Evolutionary conservation across 768 basidiomycete genomes (phyloP), one percentile per base, ranked within the genome.

Genomic region (Tylopilus intermedius): DNA sequence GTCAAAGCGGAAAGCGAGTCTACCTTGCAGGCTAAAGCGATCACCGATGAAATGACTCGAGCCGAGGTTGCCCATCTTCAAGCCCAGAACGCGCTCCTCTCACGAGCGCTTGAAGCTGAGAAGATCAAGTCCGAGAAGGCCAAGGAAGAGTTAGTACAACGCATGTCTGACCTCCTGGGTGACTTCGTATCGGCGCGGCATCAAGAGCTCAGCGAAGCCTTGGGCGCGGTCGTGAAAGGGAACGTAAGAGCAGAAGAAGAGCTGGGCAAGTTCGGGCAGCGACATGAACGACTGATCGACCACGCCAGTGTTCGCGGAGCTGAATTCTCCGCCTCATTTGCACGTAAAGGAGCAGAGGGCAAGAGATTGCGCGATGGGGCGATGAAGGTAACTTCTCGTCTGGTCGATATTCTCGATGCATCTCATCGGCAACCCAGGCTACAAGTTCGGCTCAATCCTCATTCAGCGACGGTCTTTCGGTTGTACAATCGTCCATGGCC

Each of bases 121-220:
- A 81, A 80, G 64, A 63, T 66, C 13, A 85, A 82, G 54, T 79
- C 86, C 0, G 81, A 85, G 24, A 79, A 76, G 45, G 80, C 87
- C 1, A 86, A 83, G 53, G 82, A 84, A 39, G 86, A 88, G 38
- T 67, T 95, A 11, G 68, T 94, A n/a, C 78, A 85, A 39, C 84
- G 83, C 37, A 76, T 95, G 46, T 86, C 88, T 1, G 74, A 74
- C 4, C 74, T 94, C 58, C 71, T 96, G 2, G 82, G 79, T 10
- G 84, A 80, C 26, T 94, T 87, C 66, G 77, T 84, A 29, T 70
- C 78, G 40, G 78, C 84, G 44, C 80, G 88, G 27, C 86, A 94
- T 63, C 73, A 76, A 14, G 80, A 80, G 18, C 71, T 93, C 48
- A 76, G 78, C 38, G 79, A 81, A 26, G 78, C 81, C 2, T 74